Evolutionary conservation across 2,329 filamentous ascomycete genomes (phyloP), one percentile per base, ranked within the genome.

Genomic region (Chaetomium strumarium): DNA sequence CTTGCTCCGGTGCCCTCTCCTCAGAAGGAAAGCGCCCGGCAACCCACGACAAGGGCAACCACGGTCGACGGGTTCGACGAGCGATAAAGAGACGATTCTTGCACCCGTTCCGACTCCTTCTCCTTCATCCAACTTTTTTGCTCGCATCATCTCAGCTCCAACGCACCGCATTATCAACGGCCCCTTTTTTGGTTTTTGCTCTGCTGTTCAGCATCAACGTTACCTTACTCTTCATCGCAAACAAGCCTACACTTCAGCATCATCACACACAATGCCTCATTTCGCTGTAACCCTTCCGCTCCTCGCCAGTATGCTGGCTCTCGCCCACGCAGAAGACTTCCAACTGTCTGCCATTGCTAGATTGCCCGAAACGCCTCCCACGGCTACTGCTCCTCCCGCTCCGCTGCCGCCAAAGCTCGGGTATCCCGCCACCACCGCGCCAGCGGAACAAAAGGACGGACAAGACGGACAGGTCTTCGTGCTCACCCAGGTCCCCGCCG

Each of bases 241-340:
- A 13, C 17, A 19, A 33, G 8, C 33, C 24, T 44, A 11, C 42
- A 11, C 36, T 13, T 13, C 30, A 12, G 14, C 31, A 51, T 33
- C 42, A 40, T 31, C 53, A 52, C 16, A 29, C 53, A 52, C 16
- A 29, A 55, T 55, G 53, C 49, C 40, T 38, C 46, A 45, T 41
- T 20, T 52, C 33, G 17, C 36, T 1, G 19, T 37, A 11, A 31
- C 48, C n/a, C 19, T 55, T 17, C 49, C 53, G 39, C 40, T 52
- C 9, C 11, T 51, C 19, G 20, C 49, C 48, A 36, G 39, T 45
- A 14, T 49, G 10, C 36, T 55, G 14, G 49, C 44, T 33, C 11
- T 55, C 14, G 40, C 49, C 36, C 20, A 24, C 19, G 49, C 39
- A 4, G 40, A 20, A 11, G 33, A 49, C 8, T 34, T 49, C 12